Evolutionary conservation across 2,329 filamentous ascomycete species (phyloP).

Genomic region (Cercospora berteroae): DNA sequence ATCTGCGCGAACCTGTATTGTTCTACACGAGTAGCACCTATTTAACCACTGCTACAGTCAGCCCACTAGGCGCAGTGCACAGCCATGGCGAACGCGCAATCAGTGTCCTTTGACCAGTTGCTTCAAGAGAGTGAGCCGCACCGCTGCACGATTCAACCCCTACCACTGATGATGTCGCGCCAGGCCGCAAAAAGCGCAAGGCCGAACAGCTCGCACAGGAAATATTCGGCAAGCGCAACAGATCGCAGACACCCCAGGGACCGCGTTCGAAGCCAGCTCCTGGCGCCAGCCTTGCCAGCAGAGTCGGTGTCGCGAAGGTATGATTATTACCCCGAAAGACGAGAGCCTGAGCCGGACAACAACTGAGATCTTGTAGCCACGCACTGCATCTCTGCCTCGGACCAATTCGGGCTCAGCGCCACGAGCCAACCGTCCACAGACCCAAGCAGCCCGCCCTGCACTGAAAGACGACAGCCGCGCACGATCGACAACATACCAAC

Average conservation of each 20-base stretch:
- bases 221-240: conserved; percentile 64
- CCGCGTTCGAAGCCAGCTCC: conserved; percentile 41
- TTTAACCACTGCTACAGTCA: neutral
- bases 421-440: conserved; percentile 23
- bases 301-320: conserved; percentile 73
- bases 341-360: neutral
- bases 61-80: neutral
- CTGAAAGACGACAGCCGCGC: conserved; percentile 38
- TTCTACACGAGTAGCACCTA: conserved; percentile 1
- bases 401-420: conserved; percentile 24
- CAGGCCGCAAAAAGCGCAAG: conserved; percentile 29
- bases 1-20: neutral
- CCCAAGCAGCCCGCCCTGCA: conserved; percentile 18
- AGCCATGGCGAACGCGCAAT: conserved; percentile 21
- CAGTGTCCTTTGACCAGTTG: conserved; percentile 24
- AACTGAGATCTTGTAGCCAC: conserved; percentile 16
- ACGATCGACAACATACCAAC: conserved; percentile 40
- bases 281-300: conserved; percentile 62
- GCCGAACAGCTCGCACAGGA: conserved; percentile 59
- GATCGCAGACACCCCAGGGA: conserved; percentile 57
- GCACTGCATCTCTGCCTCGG: conserved; percentile 33
- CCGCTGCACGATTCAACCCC: neutral
- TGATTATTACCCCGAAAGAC: neutral
- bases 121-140: conserved; percentile 25
- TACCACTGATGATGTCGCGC: neutral